Conservation (phyloP, 306 rosid genomes). For the Trifolium fragiferum region DNA sequence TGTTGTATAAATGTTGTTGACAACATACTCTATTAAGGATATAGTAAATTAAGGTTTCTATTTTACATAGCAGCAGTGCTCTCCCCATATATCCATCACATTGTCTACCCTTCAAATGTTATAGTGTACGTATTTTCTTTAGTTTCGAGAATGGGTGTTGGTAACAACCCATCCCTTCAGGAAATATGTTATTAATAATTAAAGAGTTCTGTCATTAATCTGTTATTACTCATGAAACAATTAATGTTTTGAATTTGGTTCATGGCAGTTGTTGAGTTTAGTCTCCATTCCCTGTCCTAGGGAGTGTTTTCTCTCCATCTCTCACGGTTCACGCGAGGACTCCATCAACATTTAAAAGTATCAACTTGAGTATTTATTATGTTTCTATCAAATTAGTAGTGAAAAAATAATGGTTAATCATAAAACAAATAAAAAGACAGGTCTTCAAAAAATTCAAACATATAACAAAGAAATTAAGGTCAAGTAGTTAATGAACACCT, state of each 20-base stretch:
- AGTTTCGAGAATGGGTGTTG: constrained; percentile 7
- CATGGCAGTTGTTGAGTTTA: not conserved
- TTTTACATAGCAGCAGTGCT: constrained; percentile 24
- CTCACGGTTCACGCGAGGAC: too few species aligned
- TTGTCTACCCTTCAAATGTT: constrained; percentile 4
- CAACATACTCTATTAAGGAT: constrained; percentile 7
- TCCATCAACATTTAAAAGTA: too few species aligned
- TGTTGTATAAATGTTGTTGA: constrained; percentile 5
- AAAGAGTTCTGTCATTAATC: not conserved
- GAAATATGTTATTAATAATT: not conserved
- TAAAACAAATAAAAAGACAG: too few species aligned
- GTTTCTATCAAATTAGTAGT: too few species aligned
- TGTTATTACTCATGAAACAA: not conserved
- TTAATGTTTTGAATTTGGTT: not conserved
- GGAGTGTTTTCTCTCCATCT: too few species aligned
- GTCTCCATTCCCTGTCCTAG: too few species aligned
- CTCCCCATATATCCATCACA: not conserved
- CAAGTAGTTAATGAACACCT: too few species aligned
- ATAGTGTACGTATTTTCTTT: not conserved
- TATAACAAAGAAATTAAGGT: too few species aligned
- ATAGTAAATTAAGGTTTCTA: constrained; percentile 24
- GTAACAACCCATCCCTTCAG: not conserved
- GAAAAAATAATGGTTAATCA: too few species aligned
- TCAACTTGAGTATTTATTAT: too few species aligned
- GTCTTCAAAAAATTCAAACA: too few species aligned